Conservation (phyloP, 1,284 basidiomycete genomes). For the Rhodotorula sp. region DNA sequence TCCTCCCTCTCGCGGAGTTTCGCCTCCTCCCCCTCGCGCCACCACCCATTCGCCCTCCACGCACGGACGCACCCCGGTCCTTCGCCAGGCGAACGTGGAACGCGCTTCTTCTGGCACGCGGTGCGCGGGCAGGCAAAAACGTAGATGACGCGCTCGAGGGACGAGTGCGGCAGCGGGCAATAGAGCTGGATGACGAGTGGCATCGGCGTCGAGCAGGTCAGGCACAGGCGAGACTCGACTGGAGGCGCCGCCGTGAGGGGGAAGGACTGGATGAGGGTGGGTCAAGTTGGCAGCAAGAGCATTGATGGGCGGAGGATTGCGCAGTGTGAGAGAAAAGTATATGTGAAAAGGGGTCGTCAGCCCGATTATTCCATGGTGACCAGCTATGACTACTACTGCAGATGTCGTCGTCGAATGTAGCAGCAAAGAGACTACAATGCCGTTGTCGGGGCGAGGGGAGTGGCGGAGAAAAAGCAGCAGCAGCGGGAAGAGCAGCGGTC, state of each 20-base stretch:
- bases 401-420: no score
- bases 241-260: conserved; percentile 48
- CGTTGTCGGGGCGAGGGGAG: no score
- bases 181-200: conserved; percentile 75
- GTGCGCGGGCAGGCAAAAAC: conserved; percentile 71
- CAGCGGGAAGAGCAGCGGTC: neutral
- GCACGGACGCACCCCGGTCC: conserved; percentile 17
- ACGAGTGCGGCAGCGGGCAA: conserved; percentile 77
- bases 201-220: conserved; percentile 66
- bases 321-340: neutral
- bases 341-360: neutral
- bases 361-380: neutral
- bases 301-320: no score
- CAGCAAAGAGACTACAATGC: neutral
- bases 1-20: conserved; percentile 21
- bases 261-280: conserved; percentile 22
- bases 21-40: conserved; percentile 29
- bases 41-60: conserved; percentile 26
- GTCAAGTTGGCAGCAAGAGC: no score
- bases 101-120: conserved; percentile 67
- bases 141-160: conserved; percentile 73
- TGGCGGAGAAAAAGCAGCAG: neutral
- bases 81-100: neutral
- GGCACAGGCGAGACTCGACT: conserved; percentile 56
- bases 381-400: neutral